These are phyloP conservation scores for Scedosporium boydii DNA, from an alignment of 2,329 filamentous ascomycete genomes.

Conservation along the genomic window DNA sequence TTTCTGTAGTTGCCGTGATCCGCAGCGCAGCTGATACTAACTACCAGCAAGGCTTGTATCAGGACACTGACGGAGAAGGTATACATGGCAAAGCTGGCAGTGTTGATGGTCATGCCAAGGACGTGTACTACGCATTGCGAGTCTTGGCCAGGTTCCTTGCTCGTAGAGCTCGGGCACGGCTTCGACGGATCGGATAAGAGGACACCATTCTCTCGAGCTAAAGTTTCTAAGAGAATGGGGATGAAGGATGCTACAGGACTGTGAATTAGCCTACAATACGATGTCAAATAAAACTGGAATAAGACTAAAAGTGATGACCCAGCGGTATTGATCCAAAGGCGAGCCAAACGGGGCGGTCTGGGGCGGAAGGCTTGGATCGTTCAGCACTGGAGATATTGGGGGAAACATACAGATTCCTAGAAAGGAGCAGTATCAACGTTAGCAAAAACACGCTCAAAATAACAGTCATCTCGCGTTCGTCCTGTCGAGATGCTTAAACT, in stretches of 20 bases:
- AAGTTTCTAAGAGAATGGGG: constrained; percentile 86
- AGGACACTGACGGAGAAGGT: constrained; percentile 91
- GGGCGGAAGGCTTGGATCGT: constrained; percentile 8
- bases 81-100: constrained; percentile 96
- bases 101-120: constrained; percentile 81
- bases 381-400: too few relatives aligned
- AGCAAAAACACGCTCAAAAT: background rate
- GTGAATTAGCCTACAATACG: background rate
- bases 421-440: background rate
- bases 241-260: constrained; percentile 69
- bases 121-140: constrained; percentile 76
- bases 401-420: constrained; percentile 19
- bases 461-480: constrained; percentile 6
- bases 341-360: background rate
- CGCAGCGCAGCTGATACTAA: constrained; percentile 92
- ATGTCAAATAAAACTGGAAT: background rate
- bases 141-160: constrained; percentile 29
- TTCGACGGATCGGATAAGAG: constrained; percentile 66
- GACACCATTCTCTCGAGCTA: constrained; percentile 86
- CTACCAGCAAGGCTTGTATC: constrained; percentile 79
- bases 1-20: constrained; percentile 93
- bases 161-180: constrained; percentile 61
- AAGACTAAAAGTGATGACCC: background rate
- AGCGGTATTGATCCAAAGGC: too few relatives aligned
- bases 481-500: background rate